phyloP scores from a whole-genome alignment of 2,329 filamentous ascomycete species.

The Fusarium sp. region DNA sequence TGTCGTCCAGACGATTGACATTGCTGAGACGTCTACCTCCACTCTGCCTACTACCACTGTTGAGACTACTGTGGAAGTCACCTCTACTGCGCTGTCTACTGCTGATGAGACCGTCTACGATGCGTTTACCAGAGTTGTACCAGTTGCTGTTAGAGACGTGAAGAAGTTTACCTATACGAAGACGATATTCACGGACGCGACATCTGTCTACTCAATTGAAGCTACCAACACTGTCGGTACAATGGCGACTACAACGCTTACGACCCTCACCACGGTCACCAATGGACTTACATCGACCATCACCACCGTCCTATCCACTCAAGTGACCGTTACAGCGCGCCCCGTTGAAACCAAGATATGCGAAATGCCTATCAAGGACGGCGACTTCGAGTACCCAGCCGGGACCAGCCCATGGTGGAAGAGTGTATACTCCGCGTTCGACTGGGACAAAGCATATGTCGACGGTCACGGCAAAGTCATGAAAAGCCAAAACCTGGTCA shows the following conservation, averaged over 20 bases:
- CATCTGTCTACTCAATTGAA: constrained; percentile 6
- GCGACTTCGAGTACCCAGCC: constrained; percentile 5
- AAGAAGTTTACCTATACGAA: constrained; percentile 18
- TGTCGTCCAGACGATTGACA: background rate
- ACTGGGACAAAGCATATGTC: background rate
- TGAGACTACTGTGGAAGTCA: constrained; percentile 11
- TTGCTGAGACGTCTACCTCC: background rate
- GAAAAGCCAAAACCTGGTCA: background rate
- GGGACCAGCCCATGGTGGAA: background rate
- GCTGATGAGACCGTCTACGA: constrained; percentile 4
- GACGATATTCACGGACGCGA: constrained; percentile 15
- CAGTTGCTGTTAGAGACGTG: constrained; percentile 12
- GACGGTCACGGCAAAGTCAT: background rate
- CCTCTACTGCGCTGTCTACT: constrained; percentile 12
- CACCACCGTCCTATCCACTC: background rate
- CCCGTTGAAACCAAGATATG: constrained; percentile 3
- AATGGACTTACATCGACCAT: constrained; percentile 10
- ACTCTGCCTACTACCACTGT: constrained; percentile 8
- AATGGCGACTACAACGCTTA: background rate
- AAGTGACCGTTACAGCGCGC: constrained; percentile 6
- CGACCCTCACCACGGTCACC: background rate
- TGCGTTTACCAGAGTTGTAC: background rate
- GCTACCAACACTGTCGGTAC: constrained; percentile 11
- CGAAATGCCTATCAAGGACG: constrained; percentile 10
- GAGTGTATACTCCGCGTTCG: background rate